phyloP scores from a whole-genome alignment of 768 basidiomycete genomes.

The Hypholoma sublateritium region DNA sequence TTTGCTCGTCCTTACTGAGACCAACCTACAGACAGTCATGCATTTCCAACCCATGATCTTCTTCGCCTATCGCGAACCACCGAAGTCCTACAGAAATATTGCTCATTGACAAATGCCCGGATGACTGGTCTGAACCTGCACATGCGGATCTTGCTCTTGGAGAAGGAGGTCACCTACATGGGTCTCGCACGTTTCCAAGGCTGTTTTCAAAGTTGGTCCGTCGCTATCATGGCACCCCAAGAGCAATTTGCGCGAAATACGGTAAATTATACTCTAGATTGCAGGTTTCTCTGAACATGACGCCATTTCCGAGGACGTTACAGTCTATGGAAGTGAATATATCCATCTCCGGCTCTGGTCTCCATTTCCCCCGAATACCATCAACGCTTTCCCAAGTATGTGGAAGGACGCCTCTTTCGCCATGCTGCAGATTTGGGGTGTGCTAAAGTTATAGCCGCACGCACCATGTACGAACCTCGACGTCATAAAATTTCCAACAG shows the following conservation, averaged over 20 bases:
- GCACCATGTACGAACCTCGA: background rate
- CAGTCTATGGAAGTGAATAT: background rate
- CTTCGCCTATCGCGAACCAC: no score
- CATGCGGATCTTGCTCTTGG: no score
- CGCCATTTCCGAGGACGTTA: constrained; percentile 10
- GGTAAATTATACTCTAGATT: constrained; percentile 13
- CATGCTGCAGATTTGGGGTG: constrained; percentile 18
- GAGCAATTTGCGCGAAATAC: constrained; percentile 13
- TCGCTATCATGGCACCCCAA: background rate
- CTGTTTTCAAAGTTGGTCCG: no score
- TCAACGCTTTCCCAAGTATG: constrained; percentile 14
- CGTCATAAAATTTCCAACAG: background rate
- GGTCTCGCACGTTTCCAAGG: no score
- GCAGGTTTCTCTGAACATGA: constrained; percentile 4
- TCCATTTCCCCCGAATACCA: constrained; percentile 11
- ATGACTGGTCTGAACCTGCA: no score
- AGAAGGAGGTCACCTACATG: no score
- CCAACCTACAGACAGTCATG: no score
- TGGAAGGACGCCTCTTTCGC: constrained; percentile 9
- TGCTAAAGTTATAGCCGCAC: constrained; percentile 13
- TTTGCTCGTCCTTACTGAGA: no score
- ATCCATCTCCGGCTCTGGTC: background rate
- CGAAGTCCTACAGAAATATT: no score
- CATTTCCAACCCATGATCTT: no score
- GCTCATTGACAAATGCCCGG: no score